Evolutionary conservation across 352 stramenopile species (phyloP).

Genomic region (Globisporangium iwayamae): DNA sequence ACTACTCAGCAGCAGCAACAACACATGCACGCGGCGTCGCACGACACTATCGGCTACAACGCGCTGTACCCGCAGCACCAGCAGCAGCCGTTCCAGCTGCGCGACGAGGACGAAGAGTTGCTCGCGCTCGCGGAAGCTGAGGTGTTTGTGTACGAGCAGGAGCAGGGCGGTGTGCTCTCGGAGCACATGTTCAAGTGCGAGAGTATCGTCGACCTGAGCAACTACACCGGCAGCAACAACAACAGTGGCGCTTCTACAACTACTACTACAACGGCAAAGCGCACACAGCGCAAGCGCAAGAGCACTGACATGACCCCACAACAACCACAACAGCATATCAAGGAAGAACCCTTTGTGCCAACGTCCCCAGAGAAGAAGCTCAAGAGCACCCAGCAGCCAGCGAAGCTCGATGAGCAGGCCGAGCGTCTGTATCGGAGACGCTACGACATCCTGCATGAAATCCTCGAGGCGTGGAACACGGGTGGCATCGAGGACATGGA

Average conservation of each 20-base stretch:
- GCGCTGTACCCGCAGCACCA: constrained; percentile 19
- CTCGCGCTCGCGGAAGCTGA: constrained; percentile 17
- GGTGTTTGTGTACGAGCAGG: constrained; percentile 21
- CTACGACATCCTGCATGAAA: constrained; percentile 73
- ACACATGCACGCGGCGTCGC: constrained; percentile 18
- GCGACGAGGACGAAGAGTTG: constrained; percentile 20
- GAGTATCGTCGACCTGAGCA: constrained; percentile 15
- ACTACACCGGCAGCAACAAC: constrained; percentile 7
- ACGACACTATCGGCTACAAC: constrained; percentile 29
- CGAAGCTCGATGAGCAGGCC: constrained; percentile 33
- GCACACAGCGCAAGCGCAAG: constrained; percentile 56
- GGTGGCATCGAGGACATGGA: constrained; percentile 80
- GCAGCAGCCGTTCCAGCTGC: not conserved
- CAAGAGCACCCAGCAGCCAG: constrained; percentile 23
- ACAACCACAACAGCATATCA: constrained; percentile 19
- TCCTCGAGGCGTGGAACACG: constrained; percentile 78
- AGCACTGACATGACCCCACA: constrained; percentile 30
- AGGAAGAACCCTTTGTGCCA: constrained; percentile 6
- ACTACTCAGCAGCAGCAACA: constrained; percentile 8
- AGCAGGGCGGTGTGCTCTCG: constrained; percentile 16
- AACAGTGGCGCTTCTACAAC: not conserved
- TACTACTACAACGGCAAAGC: constrained; percentile 3
- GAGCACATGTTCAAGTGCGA: constrained; percentile 23
- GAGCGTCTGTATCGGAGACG: constrained; percentile 59
- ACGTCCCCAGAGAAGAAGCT: constrained; percentile 30